These are phyloP conservation scores for Zostera marina DNA, from an alignment of 116 monocot species.

Conservation along the genomic window DNA sequence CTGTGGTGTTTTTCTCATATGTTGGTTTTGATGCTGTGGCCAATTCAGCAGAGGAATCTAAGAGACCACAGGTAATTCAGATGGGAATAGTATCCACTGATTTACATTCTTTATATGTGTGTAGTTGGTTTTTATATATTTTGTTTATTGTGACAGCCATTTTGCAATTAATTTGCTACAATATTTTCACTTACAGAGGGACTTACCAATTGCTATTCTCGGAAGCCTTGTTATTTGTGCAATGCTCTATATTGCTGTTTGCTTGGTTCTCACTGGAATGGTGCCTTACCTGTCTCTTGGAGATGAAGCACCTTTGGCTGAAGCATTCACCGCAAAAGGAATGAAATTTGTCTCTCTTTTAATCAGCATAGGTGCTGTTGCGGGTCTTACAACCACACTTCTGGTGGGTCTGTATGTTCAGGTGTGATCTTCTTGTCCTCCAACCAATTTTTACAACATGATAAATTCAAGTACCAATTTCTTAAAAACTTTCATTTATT, in stretches of 20 bases:
- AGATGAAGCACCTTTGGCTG: constrained; percentile 91
- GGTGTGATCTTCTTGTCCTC: constrained; percentile 21
- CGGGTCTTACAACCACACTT: constrained; percentile 88
- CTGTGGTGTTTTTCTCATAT: constrained; percentile 94
- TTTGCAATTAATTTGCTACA: neutral
- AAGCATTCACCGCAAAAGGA: constrained; percentile 84
- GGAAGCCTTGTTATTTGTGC: constrained; percentile 74
- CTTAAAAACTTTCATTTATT: constrained; percentile 1
- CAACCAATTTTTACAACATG: neutral
- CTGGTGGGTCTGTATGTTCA: constrained; percentile 95
- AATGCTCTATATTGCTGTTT: constrained; percentile 61
- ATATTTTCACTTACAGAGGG: constrained; percentile 36
- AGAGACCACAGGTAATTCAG: constrained; percentile 67
- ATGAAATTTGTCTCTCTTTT: constrained; percentile 61
- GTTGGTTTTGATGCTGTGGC: constrained; percentile 99
- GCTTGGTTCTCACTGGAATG: constrained; percentile 97
- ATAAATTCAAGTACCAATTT: neutral
- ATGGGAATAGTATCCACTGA: neutral
- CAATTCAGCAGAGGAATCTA: constrained; percentile 94
- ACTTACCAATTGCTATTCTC: constrained; percentile 91
- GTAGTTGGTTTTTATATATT: neutral
- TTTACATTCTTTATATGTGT: neutral
- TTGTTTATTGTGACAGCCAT: neutral
- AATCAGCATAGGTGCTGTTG: constrained; percentile 90
- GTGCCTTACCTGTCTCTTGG: constrained; percentile 69